Percentiles rank a stretch among this genome's conserved stretches.
These are phyloP conservation scores for Chaetoscypha palmicola DNA, from an alignment of 2,329 filamentous ascomycete genomes.

Conservation along the genomic window DNA sequence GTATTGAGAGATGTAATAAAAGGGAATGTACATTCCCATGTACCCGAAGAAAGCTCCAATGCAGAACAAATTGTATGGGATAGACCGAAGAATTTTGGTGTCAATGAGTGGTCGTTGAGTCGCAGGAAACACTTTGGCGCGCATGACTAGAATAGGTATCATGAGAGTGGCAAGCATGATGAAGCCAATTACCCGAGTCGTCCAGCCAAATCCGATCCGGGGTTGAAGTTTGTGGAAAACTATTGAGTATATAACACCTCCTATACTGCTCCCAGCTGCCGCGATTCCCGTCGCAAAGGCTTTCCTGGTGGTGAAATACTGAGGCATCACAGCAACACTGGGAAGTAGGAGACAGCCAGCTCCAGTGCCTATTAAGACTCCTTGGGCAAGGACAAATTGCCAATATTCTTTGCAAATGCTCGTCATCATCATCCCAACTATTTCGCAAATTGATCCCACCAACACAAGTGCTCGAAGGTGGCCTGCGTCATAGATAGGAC, in stretches of 20 bases:
- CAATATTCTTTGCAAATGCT: slow-evolving; percentile 39
- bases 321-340: slow-evolving; percentile 55
- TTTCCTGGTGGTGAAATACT: slow-evolving; percentile 31
- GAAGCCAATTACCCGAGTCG: slow-evolving; percentile 39
- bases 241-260: slow-evolving; percentile 39
- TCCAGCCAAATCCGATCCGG: slow-evolving; percentile 38
- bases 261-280: slow-evolving; percentile 34
- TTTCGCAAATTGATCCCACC: slow-evolving; percentile 28
- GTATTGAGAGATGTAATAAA: slow-evolving; percentile 36
- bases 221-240: slow-evolving; percentile 35
- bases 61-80: slow-evolving; percentile 13
- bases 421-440: slow-evolving; percentile 38
- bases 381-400: slow-evolving; percentile 48
- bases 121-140: slow-evolving; percentile 14
- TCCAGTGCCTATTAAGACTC: slow-evolving; percentile 40
- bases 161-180: slow-evolving; percentile 34
- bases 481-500: slow-evolving; percentile 22
- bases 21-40: slow-evolving; percentile 46
- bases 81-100: slow-evolving; percentile 19
- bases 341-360: slow-evolving; percentile 53
- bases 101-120: slow-evolving; percentile 12
- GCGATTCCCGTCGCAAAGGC: slow-evolving; percentile 32
- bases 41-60: slow-evolving; percentile 19
- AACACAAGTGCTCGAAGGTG: slow-evolving; percentile 18
- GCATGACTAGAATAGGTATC: slow-evolving; percentile 26